These are phyloP conservation scores for Phytophthora ramorum DNA, from an alignment of 352 stramenopile genomes.

Conservation along the genomic window DNA sequence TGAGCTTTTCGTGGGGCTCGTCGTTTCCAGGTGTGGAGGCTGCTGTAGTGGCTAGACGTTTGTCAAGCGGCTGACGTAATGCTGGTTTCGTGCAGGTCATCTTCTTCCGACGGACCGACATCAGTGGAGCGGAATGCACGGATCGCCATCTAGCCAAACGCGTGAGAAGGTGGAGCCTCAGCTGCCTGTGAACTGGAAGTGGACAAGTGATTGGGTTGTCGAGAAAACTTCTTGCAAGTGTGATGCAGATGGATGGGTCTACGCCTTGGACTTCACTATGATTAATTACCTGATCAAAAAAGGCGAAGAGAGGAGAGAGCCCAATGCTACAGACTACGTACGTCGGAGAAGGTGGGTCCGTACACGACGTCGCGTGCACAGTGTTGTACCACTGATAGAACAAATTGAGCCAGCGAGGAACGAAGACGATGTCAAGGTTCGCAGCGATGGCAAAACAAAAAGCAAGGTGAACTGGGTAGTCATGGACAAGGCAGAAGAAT, in stretches of 20 bases:
- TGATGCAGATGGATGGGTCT: constrained; percentile 75
- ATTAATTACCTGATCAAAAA: constrained; percentile 76
- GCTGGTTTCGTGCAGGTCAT: constrained; percentile 41
- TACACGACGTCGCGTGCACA: constrained; percentile 45
- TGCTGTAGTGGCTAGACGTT: background rate
- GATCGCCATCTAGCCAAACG: constrained; percentile 66
- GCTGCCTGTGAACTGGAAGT: constrained; percentile 70
- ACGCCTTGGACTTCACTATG: constrained; percentile 84
- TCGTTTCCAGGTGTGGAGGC: constrained; percentile 54
- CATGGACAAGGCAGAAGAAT: constrained; percentile 33
- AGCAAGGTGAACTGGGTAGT: constrained; percentile 35
- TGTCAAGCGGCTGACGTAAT: background rate
- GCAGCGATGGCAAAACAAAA: constrained; percentile 32
- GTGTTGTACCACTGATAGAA: constrained; percentile 12
- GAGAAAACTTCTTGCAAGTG: constrained; percentile 61
- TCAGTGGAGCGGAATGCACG: constrained; percentile 63
- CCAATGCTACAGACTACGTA: constrained; percentile 73
- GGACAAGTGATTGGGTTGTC: constrained; percentile 67
- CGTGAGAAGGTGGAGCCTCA: constrained; percentile 67
- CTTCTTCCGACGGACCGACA: constrained; percentile 72
- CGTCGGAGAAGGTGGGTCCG: constrained; percentile 72
- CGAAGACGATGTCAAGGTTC: constrained; percentile 24
- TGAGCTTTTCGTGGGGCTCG: constrained; percentile 78
- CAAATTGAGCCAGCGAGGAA: background rate
- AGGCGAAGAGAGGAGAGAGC: constrained; percentile 54